Evolutionary conservation across 352 stramenopile species (phyloP), one percentile per base, ranked within the genome.

Genomic region (Blastocystis sp.): DNA sequence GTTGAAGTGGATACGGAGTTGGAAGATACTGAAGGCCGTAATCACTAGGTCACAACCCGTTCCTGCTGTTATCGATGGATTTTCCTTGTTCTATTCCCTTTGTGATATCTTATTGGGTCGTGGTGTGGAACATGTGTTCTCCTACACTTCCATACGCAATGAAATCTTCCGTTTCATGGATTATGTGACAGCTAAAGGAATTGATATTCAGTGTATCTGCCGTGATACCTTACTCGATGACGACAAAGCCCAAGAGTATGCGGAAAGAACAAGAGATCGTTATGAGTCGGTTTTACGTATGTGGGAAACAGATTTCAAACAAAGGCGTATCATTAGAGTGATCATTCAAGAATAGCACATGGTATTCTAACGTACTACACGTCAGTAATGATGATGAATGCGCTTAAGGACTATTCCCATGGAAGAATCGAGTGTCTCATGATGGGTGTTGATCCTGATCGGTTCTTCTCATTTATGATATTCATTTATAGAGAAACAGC

Each of bases 361-460:
- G 67, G 40, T 9, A 61, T 4, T 24, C 18, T 78, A 9, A 38
- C 48, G 6, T n/a, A 7, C 7, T 24, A 40, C 27, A 78, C 42
- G 9, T 38, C 32, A 9, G 32, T 38, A 14, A 38, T 61, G 14
- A 38, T 57, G 2, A 44, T 61, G 4, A 32, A 59, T 29, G 27
- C 34, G 21, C 21, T 78, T 29, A 11, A 24, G 24, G 67, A 78
- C 4, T 78, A 78, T 40, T 78, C 38, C 42, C 46, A 59, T 11
- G 42, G 44, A 32, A 46, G 14, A 32, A 27, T 78, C 16, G 4
- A 18, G 4, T 59, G 56, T n/a, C 18, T 63, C 16, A 56, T 42
- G 27, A 36, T 1, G 14, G 67, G 67, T 42, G 9, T 57, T 8
- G 67, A 78, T 78, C 67, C 67, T 36, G 67, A 78, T 78, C 36